Conservation (phyloP, 345 rosid species). For the Salix brachista region DNA sequence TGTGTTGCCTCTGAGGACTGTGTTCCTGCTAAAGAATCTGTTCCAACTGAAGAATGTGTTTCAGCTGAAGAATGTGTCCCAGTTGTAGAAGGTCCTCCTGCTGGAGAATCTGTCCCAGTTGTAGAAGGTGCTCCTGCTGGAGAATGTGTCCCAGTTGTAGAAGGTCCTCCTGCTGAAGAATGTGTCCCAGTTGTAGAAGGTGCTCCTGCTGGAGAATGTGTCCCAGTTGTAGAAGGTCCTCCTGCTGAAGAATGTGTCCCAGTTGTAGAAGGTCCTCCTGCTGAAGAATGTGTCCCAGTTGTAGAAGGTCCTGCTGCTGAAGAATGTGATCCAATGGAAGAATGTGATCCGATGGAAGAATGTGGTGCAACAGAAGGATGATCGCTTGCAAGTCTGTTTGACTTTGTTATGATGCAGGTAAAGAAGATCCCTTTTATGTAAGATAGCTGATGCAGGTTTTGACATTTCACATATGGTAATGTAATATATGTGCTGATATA, state of each 20-base stretch:
- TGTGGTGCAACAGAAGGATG: background rate
- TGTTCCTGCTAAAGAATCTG: background rate
- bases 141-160: background rate
- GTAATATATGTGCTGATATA: background rate
- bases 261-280: background rate
- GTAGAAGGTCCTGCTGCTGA: background rate
- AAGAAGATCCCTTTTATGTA: background rate
- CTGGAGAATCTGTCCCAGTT: background rate
- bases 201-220: background rate
- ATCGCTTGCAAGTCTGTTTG: background rate
- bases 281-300: background rate
- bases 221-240: background rate
- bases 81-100: background rate
- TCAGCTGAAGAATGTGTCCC: background rate
- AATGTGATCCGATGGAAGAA: background rate
- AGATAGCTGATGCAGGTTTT: background rate
- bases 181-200: background rate
- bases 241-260: background rate
- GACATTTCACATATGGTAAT: background rate
- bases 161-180: background rate
- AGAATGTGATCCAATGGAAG: background rate
- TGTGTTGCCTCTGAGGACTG: conserved; percentile 25
- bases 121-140: background rate
- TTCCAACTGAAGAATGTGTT: background rate
- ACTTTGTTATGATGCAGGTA: background rate